phyloP scores from a whole-genome alignment of 805 yeast genomes.

The Myxozyma nipponensis region DNA sequence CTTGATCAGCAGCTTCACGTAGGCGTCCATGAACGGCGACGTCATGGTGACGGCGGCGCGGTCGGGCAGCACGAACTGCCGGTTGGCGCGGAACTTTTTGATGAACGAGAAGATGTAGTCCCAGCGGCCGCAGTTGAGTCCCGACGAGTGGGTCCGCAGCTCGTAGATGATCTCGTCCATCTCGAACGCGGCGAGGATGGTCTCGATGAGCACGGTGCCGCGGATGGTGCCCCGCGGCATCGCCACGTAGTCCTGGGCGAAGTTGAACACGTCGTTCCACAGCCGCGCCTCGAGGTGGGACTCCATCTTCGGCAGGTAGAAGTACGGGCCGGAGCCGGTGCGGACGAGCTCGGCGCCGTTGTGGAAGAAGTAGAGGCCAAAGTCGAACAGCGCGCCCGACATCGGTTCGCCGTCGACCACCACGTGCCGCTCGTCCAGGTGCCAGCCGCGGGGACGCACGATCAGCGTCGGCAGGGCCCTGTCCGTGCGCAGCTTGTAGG shows the following conservation, averaged over 20 bases:
- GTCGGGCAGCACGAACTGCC: slow-evolving; percentile 62
- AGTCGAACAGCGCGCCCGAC: slow-evolving; percentile 63
- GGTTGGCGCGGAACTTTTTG: slow-evolving; percentile 60
- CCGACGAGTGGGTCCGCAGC: slow-evolving; percentile 66
- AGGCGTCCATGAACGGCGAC: slow-evolving; percentile 65
- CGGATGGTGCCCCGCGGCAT: slow-evolving; percentile 66
- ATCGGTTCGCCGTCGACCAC: slow-evolving; percentile 64
- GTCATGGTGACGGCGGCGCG: slow-evolving; percentile 54
- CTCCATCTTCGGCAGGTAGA: slow-evolving; percentile 73
- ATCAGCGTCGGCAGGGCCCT: slow-evolving; percentile 53
- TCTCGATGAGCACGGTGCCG: slow-evolving; percentile 68
- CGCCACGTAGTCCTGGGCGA: slow-evolving; percentile 60
- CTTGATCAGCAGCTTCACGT: slow-evolving; percentile 60
- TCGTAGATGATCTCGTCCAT: slow-evolving; percentile 76
- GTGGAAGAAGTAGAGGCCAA: slow-evolving; percentile 66
- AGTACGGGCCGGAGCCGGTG: slow-evolving; percentile 66
- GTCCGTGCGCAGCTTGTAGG: slow-evolving; percentile 52
- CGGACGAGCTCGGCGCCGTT: slow-evolving; percentile 56
- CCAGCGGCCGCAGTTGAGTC: slow-evolving; percentile 76
- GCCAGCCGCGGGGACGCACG: slow-evolving; percentile 68
- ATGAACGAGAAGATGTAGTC: slow-evolving; percentile 69
- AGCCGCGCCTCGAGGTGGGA: slow-evolving; percentile 71
- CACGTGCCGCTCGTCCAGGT: slow-evolving; percentile 62
- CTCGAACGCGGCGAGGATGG: slow-evolving; percentile 69
- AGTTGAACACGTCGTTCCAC: slow-evolving; percentile 69